These are phyloP conservation scores for Leucosporidium scottii DNA, from an alignment of 768 basidiomycete genomes.

Conservation along the genomic window DNA sequence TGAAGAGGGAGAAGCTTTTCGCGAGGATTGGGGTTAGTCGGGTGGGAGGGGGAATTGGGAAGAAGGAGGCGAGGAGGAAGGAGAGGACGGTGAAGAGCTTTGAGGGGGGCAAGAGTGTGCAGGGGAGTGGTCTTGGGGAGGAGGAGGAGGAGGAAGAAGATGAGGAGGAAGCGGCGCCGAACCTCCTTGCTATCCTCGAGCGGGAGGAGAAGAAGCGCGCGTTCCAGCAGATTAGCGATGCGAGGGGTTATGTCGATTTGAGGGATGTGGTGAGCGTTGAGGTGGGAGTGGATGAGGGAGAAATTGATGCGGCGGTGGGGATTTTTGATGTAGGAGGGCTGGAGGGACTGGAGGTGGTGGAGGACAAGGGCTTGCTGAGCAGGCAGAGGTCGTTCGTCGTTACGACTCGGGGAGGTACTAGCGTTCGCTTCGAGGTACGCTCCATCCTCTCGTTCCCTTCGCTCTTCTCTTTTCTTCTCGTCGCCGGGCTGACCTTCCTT, in stretches of 20 bases:
- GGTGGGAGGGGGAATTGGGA: neutral
- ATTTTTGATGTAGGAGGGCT: neutral
- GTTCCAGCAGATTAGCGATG: conserved; percentile 40
- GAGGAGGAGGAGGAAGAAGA: neutral
- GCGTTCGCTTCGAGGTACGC: conserved; percentile 71
- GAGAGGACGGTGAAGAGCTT: conserved; percentile 51
- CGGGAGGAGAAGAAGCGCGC: conserved; percentile 38
- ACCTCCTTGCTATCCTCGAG: conserved; percentile 36
- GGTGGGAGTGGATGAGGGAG: neutral
- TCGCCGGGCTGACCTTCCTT: conserved; percentile 50
- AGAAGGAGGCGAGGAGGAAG: conserved; percentile 47
- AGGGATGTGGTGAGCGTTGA: conserved; percentile 52
- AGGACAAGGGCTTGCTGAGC: too few relatives aligned
- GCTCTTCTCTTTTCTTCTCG: neutral
- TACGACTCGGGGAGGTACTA: conserved; percentile 58
- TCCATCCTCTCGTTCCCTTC: neutral
- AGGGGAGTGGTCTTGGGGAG: conserved; percentile 15
- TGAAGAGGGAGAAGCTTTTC: conserved; percentile 13
- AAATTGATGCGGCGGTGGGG: neutral
- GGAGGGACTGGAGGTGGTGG: neutral
- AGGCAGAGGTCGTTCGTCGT: conserved; percentile 72
- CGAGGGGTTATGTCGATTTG: conserved; percentile 60
- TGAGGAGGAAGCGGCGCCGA: conserved; percentile 3
- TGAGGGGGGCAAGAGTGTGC: neutral
- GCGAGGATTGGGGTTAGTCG: neutral